phyloP scores from a whole-genome alignment of 257 asterid genomes.

The Solanum acaule region DNA sequence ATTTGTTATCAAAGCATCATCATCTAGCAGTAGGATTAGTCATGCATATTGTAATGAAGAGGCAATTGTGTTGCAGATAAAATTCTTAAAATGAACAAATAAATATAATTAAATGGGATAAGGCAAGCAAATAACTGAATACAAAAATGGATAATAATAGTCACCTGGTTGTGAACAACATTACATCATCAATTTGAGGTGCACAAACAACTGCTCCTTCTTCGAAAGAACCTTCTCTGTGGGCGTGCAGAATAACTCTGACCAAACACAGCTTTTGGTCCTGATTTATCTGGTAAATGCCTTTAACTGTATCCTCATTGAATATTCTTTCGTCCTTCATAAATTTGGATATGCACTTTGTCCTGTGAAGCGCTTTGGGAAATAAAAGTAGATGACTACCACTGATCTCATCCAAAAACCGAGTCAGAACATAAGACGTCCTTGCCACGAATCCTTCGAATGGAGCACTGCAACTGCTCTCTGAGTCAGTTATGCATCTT shows the following conservation, averaged over 20 bases:
- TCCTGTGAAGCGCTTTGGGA: slow-evolving; percentile 32
- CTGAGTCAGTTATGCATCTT: slow-evolving; percentile 5
- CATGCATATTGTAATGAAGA: not conserved
- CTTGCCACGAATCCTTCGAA: slow-evolving; percentile 56
- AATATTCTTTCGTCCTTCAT: slow-evolving; percentile 35
- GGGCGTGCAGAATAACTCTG: slow-evolving; percentile 53
- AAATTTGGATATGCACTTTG: slow-evolving; percentile 26
- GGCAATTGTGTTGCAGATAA: not conserved
- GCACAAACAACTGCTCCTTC: slow-evolving; percentile 89
- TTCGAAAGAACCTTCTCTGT: slow-evolving; percentile 67
- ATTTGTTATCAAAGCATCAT: not conserved
- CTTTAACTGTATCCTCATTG: slow-evolving; percentile 10
- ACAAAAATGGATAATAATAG: slow-evolving; percentile 3
- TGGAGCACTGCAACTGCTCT: slow-evolving; percentile 9
- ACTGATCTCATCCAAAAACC: slow-evolving; percentile 17
- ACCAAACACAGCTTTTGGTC: slow-evolving; percentile 34
- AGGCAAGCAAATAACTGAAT: not conserved
- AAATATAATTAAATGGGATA: not conserved
- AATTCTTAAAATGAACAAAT: not conserved
- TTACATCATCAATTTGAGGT: slow-evolving; percentile 48
- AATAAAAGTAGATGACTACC: slow-evolving; percentile 38
- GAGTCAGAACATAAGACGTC: slow-evolving; percentile 43
- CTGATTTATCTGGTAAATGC: slow-evolving; percentile 15
- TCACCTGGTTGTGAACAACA: slow-evolving; percentile 45
- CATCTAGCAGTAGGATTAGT: not conserved